These are phyloP conservation scores for Pleurotus ostreatus DNA, from an alignment of 768 basidiomycete species.

Conservation along the genomic window DNA sequence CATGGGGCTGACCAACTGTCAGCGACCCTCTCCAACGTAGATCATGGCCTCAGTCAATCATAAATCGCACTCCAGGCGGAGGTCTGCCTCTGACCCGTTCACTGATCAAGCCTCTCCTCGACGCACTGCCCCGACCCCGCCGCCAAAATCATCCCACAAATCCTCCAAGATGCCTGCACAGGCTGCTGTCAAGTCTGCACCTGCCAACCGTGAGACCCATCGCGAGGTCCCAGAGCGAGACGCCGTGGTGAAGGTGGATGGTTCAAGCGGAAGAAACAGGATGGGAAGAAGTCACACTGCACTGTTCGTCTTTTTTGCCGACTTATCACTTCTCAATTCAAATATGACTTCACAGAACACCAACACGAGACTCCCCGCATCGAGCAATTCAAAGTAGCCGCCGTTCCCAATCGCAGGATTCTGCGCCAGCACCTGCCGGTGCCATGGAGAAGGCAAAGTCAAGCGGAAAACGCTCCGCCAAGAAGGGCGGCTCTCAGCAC, in stretches of 20 bases:
- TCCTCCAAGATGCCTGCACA: conserved; percentile 29
- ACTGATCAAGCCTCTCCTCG: conserved; percentile 29
- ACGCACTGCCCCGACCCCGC: conserved; percentile 28
- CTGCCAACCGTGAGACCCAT: conserved; percentile 24
- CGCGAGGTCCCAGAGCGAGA: conserved; percentile 60
- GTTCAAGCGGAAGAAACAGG: conserved; percentile 42
- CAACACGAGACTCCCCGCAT: conserved; percentile 15
- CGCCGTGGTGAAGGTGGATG: conserved; percentile 46
- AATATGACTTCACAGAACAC: conserved; percentile 6
- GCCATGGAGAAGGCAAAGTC: conserved; percentile 31
- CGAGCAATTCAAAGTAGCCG: conserved; percentile 23
- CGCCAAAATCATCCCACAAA: conserved; percentile 26
- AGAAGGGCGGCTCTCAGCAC: conserved; percentile 76
- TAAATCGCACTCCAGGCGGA: conserved; percentile 29
- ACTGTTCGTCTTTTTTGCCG: conserved; percentile 32
- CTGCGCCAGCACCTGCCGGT: conserved; percentile 21
- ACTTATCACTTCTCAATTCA: conserved; percentile 6
- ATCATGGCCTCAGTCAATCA: conserved; percentile 29
- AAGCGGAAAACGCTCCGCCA: conserved; percentile 41
- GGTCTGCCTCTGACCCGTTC: conserved; percentile 54
- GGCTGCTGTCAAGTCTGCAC: conserved; percentile 23
- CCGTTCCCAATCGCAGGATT: conserved; percentile 47
- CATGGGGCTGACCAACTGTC: not conserved
- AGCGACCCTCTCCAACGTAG: conserved; percentile 8
- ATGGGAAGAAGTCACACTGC: conserved; percentile 57